Evolutionary conservation across 2,329 filamentous ascomycete species (phyloP).

Genomic region (Tolypocladium tropicale): DNA sequence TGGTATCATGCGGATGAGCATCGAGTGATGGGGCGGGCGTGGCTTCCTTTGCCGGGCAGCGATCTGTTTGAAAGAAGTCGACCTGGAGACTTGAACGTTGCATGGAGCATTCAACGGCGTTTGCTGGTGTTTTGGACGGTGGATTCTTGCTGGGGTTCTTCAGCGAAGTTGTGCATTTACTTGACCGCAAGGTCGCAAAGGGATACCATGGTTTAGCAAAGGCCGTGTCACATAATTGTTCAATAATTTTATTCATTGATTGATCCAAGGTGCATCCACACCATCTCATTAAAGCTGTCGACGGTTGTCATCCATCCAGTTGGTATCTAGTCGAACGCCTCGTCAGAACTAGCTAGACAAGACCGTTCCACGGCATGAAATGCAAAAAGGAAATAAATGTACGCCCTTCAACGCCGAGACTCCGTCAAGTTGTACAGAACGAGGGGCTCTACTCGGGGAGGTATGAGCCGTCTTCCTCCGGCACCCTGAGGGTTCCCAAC

Average conservation of each 20-base stretch:
- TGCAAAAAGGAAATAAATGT: too few relatives aligned
- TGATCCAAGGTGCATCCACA: neutral
- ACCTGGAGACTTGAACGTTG: neutral
- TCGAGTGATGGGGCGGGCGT: conserved; percentile 49
- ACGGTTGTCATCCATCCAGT: neutral
- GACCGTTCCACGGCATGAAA: neutral
- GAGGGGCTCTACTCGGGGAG: conserved; percentile 1
- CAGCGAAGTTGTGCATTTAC: neutral
- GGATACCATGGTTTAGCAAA: neutral
- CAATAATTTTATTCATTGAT: neutral
- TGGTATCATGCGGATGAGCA: conserved; percentile 93
- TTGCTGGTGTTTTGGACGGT: neutral
- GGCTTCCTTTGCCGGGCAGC: neutral
- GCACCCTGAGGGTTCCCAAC: conserved; percentile 41
- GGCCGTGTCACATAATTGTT: neutral
- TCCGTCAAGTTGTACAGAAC: neutral
- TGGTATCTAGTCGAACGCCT: conserved; percentile 5
- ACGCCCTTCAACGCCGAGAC: neutral
- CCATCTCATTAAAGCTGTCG: neutral
- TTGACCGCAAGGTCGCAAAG: neutral
- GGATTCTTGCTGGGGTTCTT: neutral
- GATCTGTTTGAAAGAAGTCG: neutral
- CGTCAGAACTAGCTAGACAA: neutral
- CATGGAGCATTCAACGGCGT: neutral
- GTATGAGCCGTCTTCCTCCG: conserved; percentile 31